A percentile compares a stretch with the other conserved stretches of the same genome.
phyloP scores from a whole-genome alignment of 1,284 basidiomycete species.

The Anthracocystis panici-leucophaei region DNA sequence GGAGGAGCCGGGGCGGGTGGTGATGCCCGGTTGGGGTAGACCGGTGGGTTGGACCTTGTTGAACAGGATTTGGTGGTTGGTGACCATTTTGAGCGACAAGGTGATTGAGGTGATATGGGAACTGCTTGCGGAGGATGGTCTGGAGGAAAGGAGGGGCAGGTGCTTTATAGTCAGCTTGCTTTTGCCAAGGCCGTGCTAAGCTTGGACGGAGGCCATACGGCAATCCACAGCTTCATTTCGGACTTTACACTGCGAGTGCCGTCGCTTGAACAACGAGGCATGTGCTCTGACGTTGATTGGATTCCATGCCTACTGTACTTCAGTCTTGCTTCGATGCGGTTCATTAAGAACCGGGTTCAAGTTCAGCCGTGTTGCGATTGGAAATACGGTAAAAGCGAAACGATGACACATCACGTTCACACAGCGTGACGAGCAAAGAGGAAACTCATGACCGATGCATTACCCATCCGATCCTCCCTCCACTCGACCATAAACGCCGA shows the following conservation, averaged over 20 bases:
- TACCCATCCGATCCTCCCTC: constrained; percentile 30
- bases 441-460: constrained; percentile 12
- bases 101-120: background rate
- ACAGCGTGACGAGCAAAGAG: constrained; percentile 3
- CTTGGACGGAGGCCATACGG: background rate
- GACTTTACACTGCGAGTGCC: background rate
- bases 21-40: constrained; percentile 44
- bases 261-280: no score
- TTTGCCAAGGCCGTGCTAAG: background rate
- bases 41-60: constrained; percentile 43
- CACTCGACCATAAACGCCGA: background rate
- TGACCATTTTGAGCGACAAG: constrained; percentile 35
- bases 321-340: constrained; percentile 24
- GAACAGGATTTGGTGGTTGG: constrained; percentile 53
- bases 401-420: constrained; percentile 26
- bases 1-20: constrained; percentile 23
- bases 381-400: no score
- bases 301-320: no score
- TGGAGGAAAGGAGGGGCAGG: background rate
- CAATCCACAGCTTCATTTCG: no score
- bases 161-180: background rate
- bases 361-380: no score
- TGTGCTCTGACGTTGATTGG: no score
- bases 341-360: no score
- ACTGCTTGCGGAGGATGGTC: no score